Percentiles rank a stretch among this genome's conserved stretches.
These are phyloP conservation scores for Phialophora expanda DNA, from an alignment of 2,329 filamentous ascomycete species.

Conservation along the genomic window DNA sequence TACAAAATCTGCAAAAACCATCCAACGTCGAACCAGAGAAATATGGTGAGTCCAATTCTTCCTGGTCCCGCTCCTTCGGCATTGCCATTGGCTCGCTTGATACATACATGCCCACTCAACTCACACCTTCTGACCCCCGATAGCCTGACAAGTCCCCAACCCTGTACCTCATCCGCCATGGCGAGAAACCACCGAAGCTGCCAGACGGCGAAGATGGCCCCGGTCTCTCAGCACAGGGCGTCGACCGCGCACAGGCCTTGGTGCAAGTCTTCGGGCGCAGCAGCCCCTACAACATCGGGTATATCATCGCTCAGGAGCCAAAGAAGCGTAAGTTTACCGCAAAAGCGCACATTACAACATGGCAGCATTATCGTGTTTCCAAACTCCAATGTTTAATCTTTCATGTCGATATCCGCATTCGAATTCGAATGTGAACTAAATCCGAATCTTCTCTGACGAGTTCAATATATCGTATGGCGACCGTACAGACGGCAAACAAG, in stretches of 20 bases:
- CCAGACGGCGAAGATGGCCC: slow-evolving; percentile 48
- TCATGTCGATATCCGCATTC: neutral
- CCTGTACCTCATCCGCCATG: slow-evolving; percentile 68
- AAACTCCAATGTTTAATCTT: neutral
- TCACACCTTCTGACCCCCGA: neutral
- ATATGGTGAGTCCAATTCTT: slow-evolving; percentile 1
- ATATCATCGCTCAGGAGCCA: slow-evolving; percentile 64
- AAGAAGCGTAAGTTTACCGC: slow-evolving; percentile 44
- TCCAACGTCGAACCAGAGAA: neutral
- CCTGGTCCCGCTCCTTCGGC: no score
- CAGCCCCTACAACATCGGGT: slow-evolving; percentile 61
- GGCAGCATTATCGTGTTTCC: neutral
- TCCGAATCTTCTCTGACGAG: neutral
- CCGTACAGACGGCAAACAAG: slow-evolving; percentile 54
- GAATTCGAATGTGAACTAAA: neutral
- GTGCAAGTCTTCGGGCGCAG: slow-evolving; percentile 59
- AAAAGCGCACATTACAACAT: neutral
- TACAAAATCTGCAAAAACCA: neutral
- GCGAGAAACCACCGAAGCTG: slow-evolving; percentile 62
- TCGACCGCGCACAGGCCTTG: slow-evolving; percentile 65
- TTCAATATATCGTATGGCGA: neutral
- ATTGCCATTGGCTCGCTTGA: neutral
- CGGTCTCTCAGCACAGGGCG: slow-evolving; percentile 56
- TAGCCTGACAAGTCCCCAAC: slow-evolving; percentile 47
- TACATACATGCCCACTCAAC: neutral